phyloP scores from a whole-genome alignment of 306 rosid genomes.

The Biancaea sappan region DNA sequence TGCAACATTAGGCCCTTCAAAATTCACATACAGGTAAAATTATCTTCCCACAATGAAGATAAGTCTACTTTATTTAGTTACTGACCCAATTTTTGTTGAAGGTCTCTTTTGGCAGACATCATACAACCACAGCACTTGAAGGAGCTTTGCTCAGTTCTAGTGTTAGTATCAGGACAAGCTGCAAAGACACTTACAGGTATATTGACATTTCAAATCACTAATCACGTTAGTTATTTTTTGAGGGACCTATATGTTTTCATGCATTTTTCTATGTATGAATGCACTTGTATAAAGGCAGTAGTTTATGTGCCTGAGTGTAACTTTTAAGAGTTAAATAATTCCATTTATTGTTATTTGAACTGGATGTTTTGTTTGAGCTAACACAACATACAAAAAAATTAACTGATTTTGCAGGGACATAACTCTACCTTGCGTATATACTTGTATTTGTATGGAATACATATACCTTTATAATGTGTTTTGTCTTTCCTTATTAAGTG shows the following conservation, averaged over 20 bases:
- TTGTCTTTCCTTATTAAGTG: not conserved
- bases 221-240: slow-evolving; percentile 1
- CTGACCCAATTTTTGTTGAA: slow-evolving; percentile 57
- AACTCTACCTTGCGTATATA: too few species aligned
- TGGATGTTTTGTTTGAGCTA: not conserved
- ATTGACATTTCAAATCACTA: slow-evolving; percentile 19
- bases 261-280: not conserved
- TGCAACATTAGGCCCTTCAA: slow-evolving; percentile 78
- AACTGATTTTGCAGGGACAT: not conserved
- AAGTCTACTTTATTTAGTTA: slow-evolving; percentile 15
- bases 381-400: not conserved
- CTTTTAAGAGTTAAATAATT: slow-evolving; percentile 12
- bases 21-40: slow-evolving; percentile 85
- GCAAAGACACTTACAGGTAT: slow-evolving; percentile 81
- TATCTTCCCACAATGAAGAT: slow-evolving; percentile 30
- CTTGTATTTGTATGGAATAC: not conserved
- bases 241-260: slow-evolving; percentile 17
- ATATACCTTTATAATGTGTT: not conserved
- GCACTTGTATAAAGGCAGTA: slow-evolving; percentile 3
- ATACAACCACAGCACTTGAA: slow-evolving; percentile 92
- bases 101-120: slow-evolving; percentile 97
- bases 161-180: slow-evolving; percentile 83
- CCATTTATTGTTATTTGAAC: slow-evolving; percentile 19
- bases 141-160: slow-evolving; percentile 95
- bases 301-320: not conserved